Evolutionary conservation across 208 protist species (phyloP).

Genomic region (Trypanosoma caninum): DNA sequence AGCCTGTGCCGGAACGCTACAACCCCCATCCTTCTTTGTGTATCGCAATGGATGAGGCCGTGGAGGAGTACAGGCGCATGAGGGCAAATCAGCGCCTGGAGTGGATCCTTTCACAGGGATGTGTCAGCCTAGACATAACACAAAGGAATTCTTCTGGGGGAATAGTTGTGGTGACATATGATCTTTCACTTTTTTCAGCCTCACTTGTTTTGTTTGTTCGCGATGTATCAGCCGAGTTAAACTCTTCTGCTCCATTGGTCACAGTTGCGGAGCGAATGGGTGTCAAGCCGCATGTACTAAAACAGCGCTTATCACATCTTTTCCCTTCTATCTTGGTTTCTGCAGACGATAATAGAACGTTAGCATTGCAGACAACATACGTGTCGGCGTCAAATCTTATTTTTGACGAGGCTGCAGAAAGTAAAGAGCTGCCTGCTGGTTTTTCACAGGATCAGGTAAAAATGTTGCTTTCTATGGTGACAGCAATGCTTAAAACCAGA

Average conservation of each 20-base stretch:
- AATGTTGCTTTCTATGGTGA: conserved; percentile 60
- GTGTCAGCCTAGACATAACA: conserved; percentile 54
- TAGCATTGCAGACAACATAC: conserved; percentile 42
- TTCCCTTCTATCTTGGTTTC: conserved; percentile 26
- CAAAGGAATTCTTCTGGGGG: conserved; percentile 37
- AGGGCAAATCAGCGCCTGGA: conserved; percentile 65
- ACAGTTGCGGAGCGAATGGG: conserved; percentile 23
- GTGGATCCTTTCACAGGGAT: conserved; percentile 62
- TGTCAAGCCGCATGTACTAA: conserved; percentile 14
- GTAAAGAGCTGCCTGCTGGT: conserved; percentile 40
- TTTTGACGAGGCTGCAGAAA: conserved; percentile 35
- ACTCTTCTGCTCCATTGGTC: conserved; percentile 30
- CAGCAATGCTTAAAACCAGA: conserved; percentile 51
- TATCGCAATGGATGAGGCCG: conserved; percentile 46
- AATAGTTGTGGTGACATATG: conserved; percentile 35
- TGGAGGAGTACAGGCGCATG: conserved; percentile 51
- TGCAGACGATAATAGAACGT: conserved; percentile 20
- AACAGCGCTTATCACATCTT: conserved; percentile 22
- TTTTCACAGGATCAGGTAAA: conserved; percentile 61
- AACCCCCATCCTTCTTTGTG: conserved; percentile 56
- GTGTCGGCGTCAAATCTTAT: conserved; percentile 25
- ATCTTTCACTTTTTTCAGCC: conserved; percentile 66
- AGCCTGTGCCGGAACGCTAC: conserved; percentile 38
- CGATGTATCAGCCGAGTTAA: conserved; percentile 31
- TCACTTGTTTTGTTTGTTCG: conserved; percentile 65